These are phyloP conservation scores for Solanum neorickii DNA, from an alignment of 257 asterid species.

Conservation along the genomic window DNA sequence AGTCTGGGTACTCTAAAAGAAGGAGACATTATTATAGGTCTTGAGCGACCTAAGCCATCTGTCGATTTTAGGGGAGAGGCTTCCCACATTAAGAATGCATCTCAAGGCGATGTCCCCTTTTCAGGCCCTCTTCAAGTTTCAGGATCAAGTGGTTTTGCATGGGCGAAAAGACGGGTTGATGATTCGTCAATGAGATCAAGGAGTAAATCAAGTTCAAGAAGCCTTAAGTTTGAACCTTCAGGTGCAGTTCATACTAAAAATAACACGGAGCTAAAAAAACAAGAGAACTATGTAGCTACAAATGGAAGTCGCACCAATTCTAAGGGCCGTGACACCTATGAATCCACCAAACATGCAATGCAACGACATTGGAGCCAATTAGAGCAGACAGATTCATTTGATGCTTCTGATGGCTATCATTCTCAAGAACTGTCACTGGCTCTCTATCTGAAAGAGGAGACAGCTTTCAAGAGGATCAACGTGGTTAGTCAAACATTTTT, in stretches of 20 bases:
- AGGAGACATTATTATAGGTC: constrained; percentile 27
- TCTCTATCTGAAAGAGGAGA: constrained; percentile 55
- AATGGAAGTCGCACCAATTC: constrained; percentile 19
- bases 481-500: constrained; percentile 31
- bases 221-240: constrained; percentile 68
- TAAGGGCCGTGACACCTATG: constrained; percentile 38
- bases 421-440: constrained; percentile 79
- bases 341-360: constrained; percentile 28
- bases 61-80: constrained; percentile 30
- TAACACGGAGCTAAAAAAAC: constrained; percentile 37
- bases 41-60: constrained; percentile 38
- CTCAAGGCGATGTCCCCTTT: constrained; percentile 75
- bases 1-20: constrained; percentile 14
- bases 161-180: constrained; percentile 66
- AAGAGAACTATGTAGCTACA: constrained; percentile 32
- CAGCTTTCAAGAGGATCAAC: constrained; percentile 45
- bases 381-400: constrained; percentile 66
- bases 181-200: constrained; percentile 61
- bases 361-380: constrained; percentile 69
- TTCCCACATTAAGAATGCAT: constrained; percentile 60
- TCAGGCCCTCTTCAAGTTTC: constrained; percentile 81
- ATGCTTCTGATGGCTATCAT: constrained; percentile 67
- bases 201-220: constrained; percentile 84
- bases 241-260: constrained; percentile 37
- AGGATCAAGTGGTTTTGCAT: constrained; percentile 92